Evolutionary conservation across 106 monocot genomes (phyloP).

Genomic region (Acanthochlamys bracteata): DNA sequence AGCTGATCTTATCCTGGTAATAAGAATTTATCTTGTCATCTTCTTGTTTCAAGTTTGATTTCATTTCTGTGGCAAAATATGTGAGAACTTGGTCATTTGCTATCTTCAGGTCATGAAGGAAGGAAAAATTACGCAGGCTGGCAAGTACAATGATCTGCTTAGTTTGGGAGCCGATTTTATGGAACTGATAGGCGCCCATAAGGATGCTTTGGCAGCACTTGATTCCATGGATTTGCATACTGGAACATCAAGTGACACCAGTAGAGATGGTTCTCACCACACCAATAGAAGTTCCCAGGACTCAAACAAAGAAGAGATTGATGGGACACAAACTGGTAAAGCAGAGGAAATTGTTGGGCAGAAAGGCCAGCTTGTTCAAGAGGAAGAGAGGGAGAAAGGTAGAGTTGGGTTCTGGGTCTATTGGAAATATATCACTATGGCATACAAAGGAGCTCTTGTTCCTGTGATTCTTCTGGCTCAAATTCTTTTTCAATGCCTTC

Average conservation of each 20-base stretch:
- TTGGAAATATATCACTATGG: slow-evolving; percentile 72
- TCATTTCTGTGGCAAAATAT: too few species aligned
- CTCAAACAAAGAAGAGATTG: slow-evolving; percentile 15
- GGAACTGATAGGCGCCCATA: slow-evolving; percentile 80
- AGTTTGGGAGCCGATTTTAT: slow-evolving; percentile 68
- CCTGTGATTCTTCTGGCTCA: slow-evolving; percentile 59
- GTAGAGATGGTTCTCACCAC: slow-evolving; percentile 7
- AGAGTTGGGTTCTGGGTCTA: slow-evolving; percentile 84
- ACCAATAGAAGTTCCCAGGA: neutral
- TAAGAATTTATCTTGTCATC: slow-evolving; percentile 1
- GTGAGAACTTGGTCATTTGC: neutral
- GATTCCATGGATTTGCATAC: slow-evolving; percentile 24
- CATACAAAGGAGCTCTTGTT: slow-evolving; percentile 72
- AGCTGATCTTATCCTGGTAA: slow-evolving; percentile 92
- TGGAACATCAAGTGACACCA: slow-evolving; percentile 6
- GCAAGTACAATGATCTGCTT: slow-evolving; percentile 77
- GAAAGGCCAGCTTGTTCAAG: slow-evolving; percentile 72
- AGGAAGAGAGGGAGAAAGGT: slow-evolving; percentile 98
- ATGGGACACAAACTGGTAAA: slow-evolving; percentile 31
- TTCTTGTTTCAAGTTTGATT: neutral
- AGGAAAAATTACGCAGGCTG: slow-evolving; percentile 72
- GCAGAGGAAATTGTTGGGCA: slow-evolving; percentile 20
- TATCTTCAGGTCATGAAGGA: slow-evolving; percentile 62
- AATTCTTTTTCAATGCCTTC: slow-evolving; percentile 59
- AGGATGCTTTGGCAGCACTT: slow-evolving; percentile 50